phyloP scores from a whole-genome alignment of 495 filamentous ascomycete species.

The Neurospora sp. region DNA sequence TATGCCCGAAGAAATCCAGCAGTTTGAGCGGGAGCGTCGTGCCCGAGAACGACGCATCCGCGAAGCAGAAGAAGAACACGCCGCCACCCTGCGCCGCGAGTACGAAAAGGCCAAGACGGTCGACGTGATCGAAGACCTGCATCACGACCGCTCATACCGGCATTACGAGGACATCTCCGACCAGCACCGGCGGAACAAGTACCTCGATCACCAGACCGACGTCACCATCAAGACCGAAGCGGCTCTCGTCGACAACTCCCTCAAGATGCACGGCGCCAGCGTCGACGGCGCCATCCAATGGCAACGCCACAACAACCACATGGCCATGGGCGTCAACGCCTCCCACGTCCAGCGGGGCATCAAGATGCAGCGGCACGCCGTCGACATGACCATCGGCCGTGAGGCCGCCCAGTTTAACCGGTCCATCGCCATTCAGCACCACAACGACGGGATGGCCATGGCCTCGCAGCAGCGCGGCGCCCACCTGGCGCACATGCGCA shows the following conservation, averaged over 20 bases:
- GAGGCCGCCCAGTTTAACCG: slow-evolving; percentile 3
- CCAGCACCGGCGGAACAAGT: slow-evolving; percentile 8
- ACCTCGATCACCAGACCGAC: slow-evolving; percentile 11
- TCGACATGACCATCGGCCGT: background rate
- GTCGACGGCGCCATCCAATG: slow-evolving; percentile 8
- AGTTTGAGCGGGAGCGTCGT: slow-evolving; percentile 27
- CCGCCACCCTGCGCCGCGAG: slow-evolving; percentile 20
- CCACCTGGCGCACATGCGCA: slow-evolving; percentile 6
- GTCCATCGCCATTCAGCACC: slow-evolving; percentile 2
- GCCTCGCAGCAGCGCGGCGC: slow-evolving; percentile 6
- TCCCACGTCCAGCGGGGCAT: background rate
- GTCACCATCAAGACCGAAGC: slow-evolving; percentile 7
- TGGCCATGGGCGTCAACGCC: slow-evolving; percentile 9
- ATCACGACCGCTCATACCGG: slow-evolving; percentile 7
- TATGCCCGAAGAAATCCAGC: slow-evolving; percentile 26
- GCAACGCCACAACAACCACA: slow-evolving; percentile 11
- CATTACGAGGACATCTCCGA: slow-evolving; percentile 10
- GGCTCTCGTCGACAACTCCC: slow-evolving; percentile 11
- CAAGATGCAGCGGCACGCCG: background rate
- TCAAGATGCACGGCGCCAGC: slow-evolving; percentile 8
- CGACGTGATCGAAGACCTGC: slow-evolving; percentile 3
- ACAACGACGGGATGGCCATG: slow-evolving; percentile 1
- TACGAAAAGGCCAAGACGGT: slow-evolving; percentile 22
- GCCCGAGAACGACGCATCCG: slow-evolving; percentile 19
- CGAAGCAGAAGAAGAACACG: slow-evolving; percentile 20